Evolutionary conservation across 306 rosid species (phyloP), one percentile per base, ranked within the genome.

Genomic region (Trifolium subterraneum): DNA sequence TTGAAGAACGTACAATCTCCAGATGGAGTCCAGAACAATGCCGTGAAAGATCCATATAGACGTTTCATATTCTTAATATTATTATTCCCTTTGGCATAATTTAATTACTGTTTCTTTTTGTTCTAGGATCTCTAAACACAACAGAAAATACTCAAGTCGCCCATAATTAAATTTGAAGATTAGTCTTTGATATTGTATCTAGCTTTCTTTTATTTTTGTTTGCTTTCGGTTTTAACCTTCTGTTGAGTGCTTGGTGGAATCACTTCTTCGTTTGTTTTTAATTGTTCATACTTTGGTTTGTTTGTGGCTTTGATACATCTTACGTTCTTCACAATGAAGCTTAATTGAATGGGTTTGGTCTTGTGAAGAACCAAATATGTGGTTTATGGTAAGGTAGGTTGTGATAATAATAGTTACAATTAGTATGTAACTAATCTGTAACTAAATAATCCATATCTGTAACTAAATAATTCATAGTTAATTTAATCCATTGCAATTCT

Each of bases 21-120:
- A 71, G 96, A 82, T 92, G 96, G 92, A 78, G 59, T 80, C 92
- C 90, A 2, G 86, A 85, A 81, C 79, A 75, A 74, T 44, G 90
- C 70, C 90, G 92, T 2, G 93, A 88, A 80, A 75, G 75, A 18
- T 56, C 70, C 16, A 16, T 67, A 35, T 70, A 70, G 64, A 60
- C 51, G 54, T 35, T 35, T 51, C 48, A 70, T 51, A 3, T 45
- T 45, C 58, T 4, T 45, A 13, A 23, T 31, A 25, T 29, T 25
- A 16, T 64, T 25, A 64, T 67, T 25, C 39, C 39, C 27, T 23
- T 41, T 3, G 8, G 39, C 20, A 42, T 44, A n/a, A n/a, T 44
- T 19, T 68, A 51, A 45, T 25, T 45, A 19, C 15, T 12, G 5
- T 45, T 68, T 8, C 38, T 23, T 42, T 65, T 44, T 12, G 39